Base-by-base conservation (phyloP, 2,329 filamentous ascomycete species). In the Sporothrix euskadiensis region DNA sequence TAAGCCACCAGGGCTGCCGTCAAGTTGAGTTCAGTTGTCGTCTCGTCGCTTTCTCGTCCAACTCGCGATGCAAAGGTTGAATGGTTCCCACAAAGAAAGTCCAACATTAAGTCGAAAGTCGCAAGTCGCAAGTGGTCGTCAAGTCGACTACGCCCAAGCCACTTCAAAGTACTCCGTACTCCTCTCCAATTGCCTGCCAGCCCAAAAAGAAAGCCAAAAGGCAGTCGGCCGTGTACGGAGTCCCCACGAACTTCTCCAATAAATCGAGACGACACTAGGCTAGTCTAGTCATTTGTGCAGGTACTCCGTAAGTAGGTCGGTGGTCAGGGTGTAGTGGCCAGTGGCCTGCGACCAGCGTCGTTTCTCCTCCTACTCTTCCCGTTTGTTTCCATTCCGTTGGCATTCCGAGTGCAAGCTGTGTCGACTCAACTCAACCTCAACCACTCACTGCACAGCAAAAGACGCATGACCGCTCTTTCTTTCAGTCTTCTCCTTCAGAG, bases 231-330 rank as follows among this genome's bases (percentile, higher is more conserved):
- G 56, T 59, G 56, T 35, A 59, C 56, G 56, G 56, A 35, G 30
- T 59, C 56, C 56, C 56, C 56, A n/a, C 56, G 56, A 59, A 59
- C 35, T 26, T 59, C 56, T 56, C 52, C n/a, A 56, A 56, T 7
- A 49, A 49, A 49, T 49, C 44, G 44, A 49, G 44, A 16, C 44
- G 14, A 19, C 14, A 49, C 44, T 49, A 49, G 44, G 44, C 44
- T 49, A 49, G 44, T 35, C 44, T 49, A 44, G 41, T 44, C 44
- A 3, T 35, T 8, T 35, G 35, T 35, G 35, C 35, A 35, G 35
- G 35, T 35, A 35, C 35, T 3, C 3, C 35, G 35, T 35, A 35
- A 35, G 35, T 35, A 35, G 35, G 35, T 35, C 35, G 35, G 35
- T 35, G 35, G 35, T 8, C 35, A 35, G 35, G 5, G 8, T 35